Conservation (phyloP, 768 basidiomycete genomes). For the Hebeloma cylindrosporum region DNA sequence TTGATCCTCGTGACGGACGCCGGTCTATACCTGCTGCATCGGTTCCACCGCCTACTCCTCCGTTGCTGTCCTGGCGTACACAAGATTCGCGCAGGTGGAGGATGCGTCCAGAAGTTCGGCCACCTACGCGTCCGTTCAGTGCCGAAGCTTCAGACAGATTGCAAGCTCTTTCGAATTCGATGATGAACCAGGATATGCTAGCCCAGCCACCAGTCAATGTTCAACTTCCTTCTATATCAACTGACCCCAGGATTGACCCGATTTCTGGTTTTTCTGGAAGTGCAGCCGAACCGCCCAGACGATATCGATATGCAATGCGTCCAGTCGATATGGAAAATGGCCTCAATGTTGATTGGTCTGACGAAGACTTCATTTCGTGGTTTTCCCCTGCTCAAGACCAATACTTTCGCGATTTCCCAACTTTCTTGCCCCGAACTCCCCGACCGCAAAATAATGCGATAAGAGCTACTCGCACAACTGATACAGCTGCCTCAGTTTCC, state of each 20-base stretch:
- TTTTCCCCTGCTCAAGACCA: constrained; percentile 24
- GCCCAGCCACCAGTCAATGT: constrained; percentile 2
- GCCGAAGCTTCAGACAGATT: not conserved
- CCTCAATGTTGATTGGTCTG: constrained; percentile 40
- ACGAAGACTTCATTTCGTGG: constrained; percentile 36
- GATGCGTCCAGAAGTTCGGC: constrained; percentile 10
- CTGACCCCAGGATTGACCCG: constrained; percentile 1
- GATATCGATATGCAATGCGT: constrained; percentile 14
- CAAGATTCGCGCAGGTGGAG: constrained; percentile 26
- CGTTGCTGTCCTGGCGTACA: constrained; percentile 7
- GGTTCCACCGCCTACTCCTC: not conserved
- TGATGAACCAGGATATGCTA: not conserved
- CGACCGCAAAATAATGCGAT: constrained; percentile 14
- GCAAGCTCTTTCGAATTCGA: not conserved
- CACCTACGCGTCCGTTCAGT: not conserved
- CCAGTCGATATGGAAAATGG: constrained; percentile 40
- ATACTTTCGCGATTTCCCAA: constrained; percentile 5
- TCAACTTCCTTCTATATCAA: not conserved
- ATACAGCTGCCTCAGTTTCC: constrained; percentile 14
- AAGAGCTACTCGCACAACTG: constrained; percentile 18
- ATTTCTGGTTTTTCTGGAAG: not conserved
- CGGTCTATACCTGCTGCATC: not conserved
- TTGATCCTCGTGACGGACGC: constrained; percentile 2
- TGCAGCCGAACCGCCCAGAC: constrained; percentile 1
- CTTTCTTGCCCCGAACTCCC: constrained; percentile 7